Percentiles rank a stretch among this genome's conserved stretches.
phyloP scores from a whole-genome alignment of 768 basidiomycete species.

The Tephrocybe rancida region DNA sequence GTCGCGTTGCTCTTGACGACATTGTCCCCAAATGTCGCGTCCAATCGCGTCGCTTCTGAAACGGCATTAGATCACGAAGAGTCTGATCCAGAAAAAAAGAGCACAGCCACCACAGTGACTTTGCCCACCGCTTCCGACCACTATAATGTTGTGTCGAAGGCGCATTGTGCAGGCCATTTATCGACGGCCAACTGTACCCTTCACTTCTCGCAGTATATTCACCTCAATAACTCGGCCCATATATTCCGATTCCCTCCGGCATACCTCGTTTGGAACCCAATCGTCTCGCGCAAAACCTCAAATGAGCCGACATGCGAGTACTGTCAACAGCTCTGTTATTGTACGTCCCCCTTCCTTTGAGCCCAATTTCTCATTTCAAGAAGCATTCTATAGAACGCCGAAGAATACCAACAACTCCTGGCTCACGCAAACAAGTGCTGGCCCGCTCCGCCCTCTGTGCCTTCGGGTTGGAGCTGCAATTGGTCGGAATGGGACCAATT shows the following conservation, averaged over 20 bases:
- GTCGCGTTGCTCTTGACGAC: no score
- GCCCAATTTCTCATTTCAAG: neutral
- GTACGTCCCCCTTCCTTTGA: conserved; percentile 1
- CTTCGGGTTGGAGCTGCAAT: conserved; percentile 30
- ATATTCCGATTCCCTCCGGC: neutral
- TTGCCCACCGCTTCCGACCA: neutral
- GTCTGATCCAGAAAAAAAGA: neutral
- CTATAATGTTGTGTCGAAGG: conserved; percentile 8
- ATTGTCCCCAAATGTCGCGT: no score
- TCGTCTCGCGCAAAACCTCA: neutral
- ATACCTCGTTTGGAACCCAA: neutral
- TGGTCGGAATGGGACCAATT: conserved; percentile 32
- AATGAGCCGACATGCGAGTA: neutral
- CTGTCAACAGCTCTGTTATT: neutral
- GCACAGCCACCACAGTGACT: conserved; percentile 5
- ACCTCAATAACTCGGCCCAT: neutral
- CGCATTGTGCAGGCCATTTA: conserved; percentile 2
- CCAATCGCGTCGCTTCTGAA: no score
- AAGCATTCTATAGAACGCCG: neutral
- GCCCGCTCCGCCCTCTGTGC: conserved; percentile 25
- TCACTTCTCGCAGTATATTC: conserved; percentile 1
- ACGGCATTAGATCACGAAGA: neutral
- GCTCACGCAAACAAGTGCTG: conserved; percentile 24
- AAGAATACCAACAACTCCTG: conserved; percentile 12
- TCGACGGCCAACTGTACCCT: neutral